Base-by-base conservation (phyloP, 208 protist species). In the Strigomonas culicis region DNA sequence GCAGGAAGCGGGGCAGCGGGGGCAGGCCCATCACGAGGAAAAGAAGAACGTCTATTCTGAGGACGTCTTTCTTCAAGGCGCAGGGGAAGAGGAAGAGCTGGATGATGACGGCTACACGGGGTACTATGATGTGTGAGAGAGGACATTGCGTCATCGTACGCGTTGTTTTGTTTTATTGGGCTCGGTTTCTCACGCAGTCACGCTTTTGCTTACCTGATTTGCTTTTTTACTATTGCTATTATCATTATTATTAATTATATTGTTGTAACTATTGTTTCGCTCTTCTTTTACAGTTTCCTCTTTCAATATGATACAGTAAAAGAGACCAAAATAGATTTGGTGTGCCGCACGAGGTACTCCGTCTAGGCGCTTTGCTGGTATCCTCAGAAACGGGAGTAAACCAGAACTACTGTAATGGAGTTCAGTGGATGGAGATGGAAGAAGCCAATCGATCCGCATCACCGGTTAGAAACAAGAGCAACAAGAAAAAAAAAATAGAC, bases 21-120 rank as follows among this genome's bases (percentile, higher is more conserved):
- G 52, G 25, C 46, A 44, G 19, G 21, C 8, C 7, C 17, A 27
- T 8, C 60, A 59, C 15, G 47, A 31, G n/a, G 57, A 62, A 46
- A 30, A 47, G 4, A 52, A 74, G 21, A 76, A 71, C 30, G 70
- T 83, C 22, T 81, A 81, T 56, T 68, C 68, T 11, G 64, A 72
- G 17, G 71, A 79, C 25, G 75, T 74, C 30, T 76, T 75, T 59
- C 43, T 84, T 51, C 72, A 63, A 6, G 70, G 72, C 19, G 64
- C 36, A 7, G 47, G 57, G 47, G 70, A 68, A 55, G 72, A 84
- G 59, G 80, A 85, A 68, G 59, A 75, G 46, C 69, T 78, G 2
- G 74, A 67, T 17, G 77, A 81, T 11, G 77, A 76, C 25, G 80
- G 78, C 22, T 84, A 81, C 70, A 80, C 79, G 15, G 73, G 71